These are phyloP conservation scores for Penicillium sp. DNA, from an alignment of 2,329 filamentous ascomycete species.

Conservation along the genomic window DNA sequence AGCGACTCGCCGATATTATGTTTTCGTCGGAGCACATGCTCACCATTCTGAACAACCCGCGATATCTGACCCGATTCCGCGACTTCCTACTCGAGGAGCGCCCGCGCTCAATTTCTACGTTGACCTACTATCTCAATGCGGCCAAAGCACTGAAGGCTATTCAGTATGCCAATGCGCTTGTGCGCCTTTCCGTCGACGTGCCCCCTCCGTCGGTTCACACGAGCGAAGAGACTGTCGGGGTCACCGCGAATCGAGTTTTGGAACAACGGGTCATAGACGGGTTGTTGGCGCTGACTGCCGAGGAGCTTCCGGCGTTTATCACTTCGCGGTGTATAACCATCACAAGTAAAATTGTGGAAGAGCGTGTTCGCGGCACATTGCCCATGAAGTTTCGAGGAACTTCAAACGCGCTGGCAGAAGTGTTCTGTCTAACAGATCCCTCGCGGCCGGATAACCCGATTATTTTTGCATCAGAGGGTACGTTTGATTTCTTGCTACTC, in stretches of 20 bases:
- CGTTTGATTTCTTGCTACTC: neutral
- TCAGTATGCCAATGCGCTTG: slow-evolving; percentile 69
- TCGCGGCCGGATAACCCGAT: slow-evolving; percentile 74
- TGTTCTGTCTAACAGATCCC: slow-evolving; percentile 76
- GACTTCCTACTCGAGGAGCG: slow-evolving; percentile 64
- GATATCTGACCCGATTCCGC: slow-evolving; percentile 66
- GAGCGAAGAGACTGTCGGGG: slow-evolving; percentile 51
- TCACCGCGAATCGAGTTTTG: slow-evolving; percentile 61
- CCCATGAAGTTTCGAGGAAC: slow-evolving; percentile 65
- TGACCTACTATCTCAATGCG: slow-evolving; percentile 73
- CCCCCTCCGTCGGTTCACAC: slow-evolving; percentile 60
- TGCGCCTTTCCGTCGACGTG: slow-evolving; percentile 56
- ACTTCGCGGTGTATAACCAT: slow-evolving; percentile 69
- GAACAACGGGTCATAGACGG: slow-evolving; percentile 66
- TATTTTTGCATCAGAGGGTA: slow-evolving; percentile 74
- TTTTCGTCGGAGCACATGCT: slow-evolving; percentile 68
- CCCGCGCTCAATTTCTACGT: slow-evolving; percentile 63
- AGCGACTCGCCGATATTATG: slow-evolving; percentile 65
- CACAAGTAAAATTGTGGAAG: slow-evolving; percentile 69
- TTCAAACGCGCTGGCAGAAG: slow-evolving; percentile 75
- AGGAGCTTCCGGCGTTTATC: slow-evolving; percentile 73
- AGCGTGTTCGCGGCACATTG: slow-evolving; percentile 67
- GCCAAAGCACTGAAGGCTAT: slow-evolving; percentile 72
- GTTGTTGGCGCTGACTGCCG: slow-evolving; percentile 64
- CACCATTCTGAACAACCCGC: slow-evolving; percentile 65